A percentile compares a stretch with the other conserved stretches of the same genome.
Evolutionary conservation across 306 rosid species (phyloP).

Genomic region (Castanopsis chinensis): DNA sequence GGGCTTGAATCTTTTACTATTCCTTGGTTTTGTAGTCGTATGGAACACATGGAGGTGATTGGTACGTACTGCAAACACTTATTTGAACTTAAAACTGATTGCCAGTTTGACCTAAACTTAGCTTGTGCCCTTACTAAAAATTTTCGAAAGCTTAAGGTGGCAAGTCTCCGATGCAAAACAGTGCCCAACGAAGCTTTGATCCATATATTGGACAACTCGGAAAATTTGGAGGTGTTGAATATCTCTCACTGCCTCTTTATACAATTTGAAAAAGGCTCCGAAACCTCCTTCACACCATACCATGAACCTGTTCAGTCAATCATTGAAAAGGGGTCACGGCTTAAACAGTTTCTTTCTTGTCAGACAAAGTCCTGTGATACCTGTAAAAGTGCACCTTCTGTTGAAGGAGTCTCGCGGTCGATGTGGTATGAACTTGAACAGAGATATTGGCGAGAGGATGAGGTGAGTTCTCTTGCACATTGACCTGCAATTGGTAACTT

Average conservation of each 20-base stretch:
- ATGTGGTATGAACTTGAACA: not conserved
- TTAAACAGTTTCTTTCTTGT: not conserved
- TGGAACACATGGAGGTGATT: no score
- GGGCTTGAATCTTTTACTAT: constrained; percentile 32
- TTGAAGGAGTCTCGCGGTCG: not conserved
- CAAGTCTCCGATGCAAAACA: constrained; percentile 8
- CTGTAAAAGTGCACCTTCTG: not conserved
- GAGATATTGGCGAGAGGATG: constrained; percentile 3
- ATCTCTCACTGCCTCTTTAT: constrained; percentile 16
- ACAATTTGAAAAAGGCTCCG: not conserved
- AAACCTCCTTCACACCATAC: not conserved
- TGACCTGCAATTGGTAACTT: not conserved
- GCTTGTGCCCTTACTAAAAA: not conserved
- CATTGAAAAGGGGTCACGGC: not conserved
- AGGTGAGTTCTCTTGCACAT: not conserved
- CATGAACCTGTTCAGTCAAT: not conserved
- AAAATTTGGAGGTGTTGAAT: constrained; percentile 24
- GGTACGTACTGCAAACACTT: no score
- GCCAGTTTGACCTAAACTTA: not conserved
- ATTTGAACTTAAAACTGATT: constrained; percentile 10
- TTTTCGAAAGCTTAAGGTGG: constrained; percentile 12
- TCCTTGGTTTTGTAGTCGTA: not conserved
- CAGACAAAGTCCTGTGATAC: not conserved
- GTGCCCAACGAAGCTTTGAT: constrained; percentile 19
- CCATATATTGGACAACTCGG: not conserved